These are phyloP conservation scores for Calonectria fujianensis DNA, from an alignment of 2,329 filamentous ascomycete species.

Conservation along the genomic window DNA sequence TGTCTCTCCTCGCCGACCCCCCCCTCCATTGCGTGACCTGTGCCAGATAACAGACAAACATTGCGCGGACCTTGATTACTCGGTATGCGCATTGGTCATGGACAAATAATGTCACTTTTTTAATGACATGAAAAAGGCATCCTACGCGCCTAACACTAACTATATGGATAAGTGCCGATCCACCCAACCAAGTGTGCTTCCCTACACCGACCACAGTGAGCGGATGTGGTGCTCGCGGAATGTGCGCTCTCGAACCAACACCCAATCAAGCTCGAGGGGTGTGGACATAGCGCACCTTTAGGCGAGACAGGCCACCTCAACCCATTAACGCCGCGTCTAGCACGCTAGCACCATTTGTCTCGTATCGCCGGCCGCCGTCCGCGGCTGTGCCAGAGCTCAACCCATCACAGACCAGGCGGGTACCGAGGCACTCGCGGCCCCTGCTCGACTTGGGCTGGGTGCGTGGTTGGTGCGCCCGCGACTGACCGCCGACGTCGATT, in stretches of 20 bases:
- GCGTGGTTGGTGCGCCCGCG: conserved; percentile 43
- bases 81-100: not conserved
- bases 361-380: conserved; percentile 55
- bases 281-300: conserved; percentile 47
- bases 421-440: conserved; percentile 39
- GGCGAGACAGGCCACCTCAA: conserved; percentile 50
- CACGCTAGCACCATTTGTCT: conserved; percentile 56
- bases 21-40: conserved; percentile 8
- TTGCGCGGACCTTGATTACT: not conserved
- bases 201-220: conserved; percentile 45
- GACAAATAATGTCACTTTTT: not conserved
- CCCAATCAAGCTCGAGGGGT: conserved; percentile 49
- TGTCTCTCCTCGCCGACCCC: conserved; percentile 29
- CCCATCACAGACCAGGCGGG: conserved; percentile 30
- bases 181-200: conserved; percentile 38
- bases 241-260: conserved; percentile 46
- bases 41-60: not conserved
- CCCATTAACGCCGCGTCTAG: conserved; percentile 59
- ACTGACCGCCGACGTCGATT: conserved; percentile 39
- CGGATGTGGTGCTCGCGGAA: conserved; percentile 53
- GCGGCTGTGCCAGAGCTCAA: conserved; percentile 54
- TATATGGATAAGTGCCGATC: not conserved
- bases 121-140: conserved; percentile 10
- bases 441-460: conserved; percentile 40
- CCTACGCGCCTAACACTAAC: conserved; percentile 4